Percentiles rank a stretch among this genome's conserved stretches.
Conservation (phyloP, 1,284 basidiomycete species). For the Cutaneotrichosporon sp. region DNA sequence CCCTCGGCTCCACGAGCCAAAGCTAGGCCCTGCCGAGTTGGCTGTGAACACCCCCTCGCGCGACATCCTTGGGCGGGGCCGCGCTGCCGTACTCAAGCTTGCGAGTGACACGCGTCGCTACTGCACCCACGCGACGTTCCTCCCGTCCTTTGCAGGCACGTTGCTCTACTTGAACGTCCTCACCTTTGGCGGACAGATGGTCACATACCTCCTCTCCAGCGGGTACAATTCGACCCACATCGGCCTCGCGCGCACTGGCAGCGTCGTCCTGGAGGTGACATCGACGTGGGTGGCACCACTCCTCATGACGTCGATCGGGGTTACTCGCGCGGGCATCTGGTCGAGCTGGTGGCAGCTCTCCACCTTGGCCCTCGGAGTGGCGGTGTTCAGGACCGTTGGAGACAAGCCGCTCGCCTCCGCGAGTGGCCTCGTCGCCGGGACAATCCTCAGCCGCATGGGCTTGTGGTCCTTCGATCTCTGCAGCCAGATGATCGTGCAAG, state of each 20-base stretch:
- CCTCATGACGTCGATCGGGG: conserved; percentile 39
- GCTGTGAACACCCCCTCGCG: too few relatives aligned
- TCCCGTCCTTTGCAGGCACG: neutral
- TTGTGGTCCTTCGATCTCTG: conserved; percentile 57
- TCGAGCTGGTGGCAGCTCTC: conserved; percentile 52
- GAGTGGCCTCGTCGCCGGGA: conserved; percentile 40
- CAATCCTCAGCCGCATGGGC: conserved; percentile 47
- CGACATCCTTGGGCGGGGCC: neutral
- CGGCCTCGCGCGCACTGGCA: neutral
- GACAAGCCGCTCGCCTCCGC: conserved; percentile 36
- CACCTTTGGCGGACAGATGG: conserved; percentile 1
- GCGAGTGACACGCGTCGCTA: neutral
- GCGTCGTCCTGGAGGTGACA: neutral
- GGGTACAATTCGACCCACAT: neutral
- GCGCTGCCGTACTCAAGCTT: neutral
- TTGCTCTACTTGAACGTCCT: conserved; percentile 1
- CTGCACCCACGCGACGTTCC: neutral
- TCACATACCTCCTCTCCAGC: neutral
- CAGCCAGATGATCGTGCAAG: conserved; percentile 1
- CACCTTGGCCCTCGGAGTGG: conserved; percentile 45
- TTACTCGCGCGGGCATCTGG: conserved; percentile 57
- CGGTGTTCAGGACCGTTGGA: neutral
- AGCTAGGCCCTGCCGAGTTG: neutral
- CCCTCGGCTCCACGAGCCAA: neutral
- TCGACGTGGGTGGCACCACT: neutral